Percentiles rank a stretch among this genome's conserved stretches.
These are phyloP conservation scores for Suillus tomentosus DNA, from an alignment of 768 basidiomycete genomes.

Conservation along the genomic window DNA sequence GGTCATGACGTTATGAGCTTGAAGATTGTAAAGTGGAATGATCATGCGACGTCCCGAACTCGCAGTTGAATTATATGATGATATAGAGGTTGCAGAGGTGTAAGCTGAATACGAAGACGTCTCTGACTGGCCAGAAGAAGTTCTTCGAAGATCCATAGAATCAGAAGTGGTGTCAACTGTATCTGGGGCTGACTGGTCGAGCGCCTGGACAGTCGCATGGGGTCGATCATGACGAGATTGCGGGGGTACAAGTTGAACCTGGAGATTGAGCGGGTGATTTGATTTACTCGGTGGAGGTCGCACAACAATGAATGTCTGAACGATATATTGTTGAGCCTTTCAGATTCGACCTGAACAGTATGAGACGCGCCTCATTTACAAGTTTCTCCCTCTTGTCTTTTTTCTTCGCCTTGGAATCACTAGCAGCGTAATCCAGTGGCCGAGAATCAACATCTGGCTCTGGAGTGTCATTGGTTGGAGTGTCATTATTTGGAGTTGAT, in stretches of 20 bases:
- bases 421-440: conserved; percentile 20
- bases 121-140: conserved; percentile 54
- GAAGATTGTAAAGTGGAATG: conserved; percentile 84
- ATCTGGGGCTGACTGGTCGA: conserved; percentile 41
- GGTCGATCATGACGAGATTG: conserved; percentile 43
- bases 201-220: conserved; percentile 43
- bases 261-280: conserved; percentile 88
- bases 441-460: conserved; percentile 15
- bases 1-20: conserved; percentile 85
- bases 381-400: conserved; percentile 47
- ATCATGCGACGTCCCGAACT: conserved; percentile 65
- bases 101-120: conserved; percentile 47
- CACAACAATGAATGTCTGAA: conserved; percentile 88
- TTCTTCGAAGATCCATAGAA: conserved; percentile 30
- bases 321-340: conserved; percentile 6
- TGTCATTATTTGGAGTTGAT: conserved; percentile 10
- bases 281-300: conserved; percentile 83
- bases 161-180: conserved; percentile 21
- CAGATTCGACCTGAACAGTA: conserved; percentile 13
- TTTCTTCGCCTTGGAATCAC: conserved; percentile 42
- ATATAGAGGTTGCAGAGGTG: conserved; percentile 44
- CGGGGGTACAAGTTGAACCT: conserved; percentile 85
- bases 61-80: conserved; percentile 46
- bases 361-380: conserved; percentile 47
- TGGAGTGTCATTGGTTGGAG: conserved; percentile 16